Evolutionary conservation across 305 asterid species (phyloP).

Genomic region (Ilex paraguariensis): DNA sequence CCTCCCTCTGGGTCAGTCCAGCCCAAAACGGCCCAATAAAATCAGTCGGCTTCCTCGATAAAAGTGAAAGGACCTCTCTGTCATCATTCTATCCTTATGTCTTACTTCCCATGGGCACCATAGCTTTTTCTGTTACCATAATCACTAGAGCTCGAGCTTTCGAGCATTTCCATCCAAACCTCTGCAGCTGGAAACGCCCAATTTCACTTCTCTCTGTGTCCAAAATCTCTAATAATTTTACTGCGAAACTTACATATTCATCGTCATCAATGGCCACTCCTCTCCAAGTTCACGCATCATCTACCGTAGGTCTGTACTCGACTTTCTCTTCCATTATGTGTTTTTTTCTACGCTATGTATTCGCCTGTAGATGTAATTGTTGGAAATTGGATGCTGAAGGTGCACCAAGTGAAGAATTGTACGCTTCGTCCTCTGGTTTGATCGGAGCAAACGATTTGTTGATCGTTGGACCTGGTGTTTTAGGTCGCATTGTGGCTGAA

Average conservation of each 20-base stretch:
- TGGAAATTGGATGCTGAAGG: constrained; percentile 33
- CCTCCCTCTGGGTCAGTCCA: no score
- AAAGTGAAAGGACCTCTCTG: no score
- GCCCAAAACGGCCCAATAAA: no score
- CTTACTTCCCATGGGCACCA: no score
- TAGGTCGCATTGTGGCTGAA: constrained; percentile 88
- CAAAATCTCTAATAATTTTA: background rate
- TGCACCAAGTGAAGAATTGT: constrained; percentile 38
- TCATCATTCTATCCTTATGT: no score
- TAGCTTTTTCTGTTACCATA: no score
- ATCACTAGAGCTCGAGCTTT: background rate
- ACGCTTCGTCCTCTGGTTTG: constrained; percentile 39
- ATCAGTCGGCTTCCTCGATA: no score
- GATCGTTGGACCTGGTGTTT: constrained; percentile 95
- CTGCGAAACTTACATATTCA: background rate
- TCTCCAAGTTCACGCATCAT: constrained; percentile 4
- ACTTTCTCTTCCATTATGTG: background rate
- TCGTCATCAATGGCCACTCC: background rate
- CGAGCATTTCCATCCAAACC: background rate
- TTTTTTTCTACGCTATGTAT: background rate
- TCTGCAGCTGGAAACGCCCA: background rate
- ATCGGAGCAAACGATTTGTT: constrained; percentile 77
- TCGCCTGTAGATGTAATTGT: background rate
- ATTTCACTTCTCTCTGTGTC: background rate
- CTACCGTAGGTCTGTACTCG: background rate